Base-by-base conservation (phyloP, 441 rosid genomes). In the Croton setiger region DNA sequence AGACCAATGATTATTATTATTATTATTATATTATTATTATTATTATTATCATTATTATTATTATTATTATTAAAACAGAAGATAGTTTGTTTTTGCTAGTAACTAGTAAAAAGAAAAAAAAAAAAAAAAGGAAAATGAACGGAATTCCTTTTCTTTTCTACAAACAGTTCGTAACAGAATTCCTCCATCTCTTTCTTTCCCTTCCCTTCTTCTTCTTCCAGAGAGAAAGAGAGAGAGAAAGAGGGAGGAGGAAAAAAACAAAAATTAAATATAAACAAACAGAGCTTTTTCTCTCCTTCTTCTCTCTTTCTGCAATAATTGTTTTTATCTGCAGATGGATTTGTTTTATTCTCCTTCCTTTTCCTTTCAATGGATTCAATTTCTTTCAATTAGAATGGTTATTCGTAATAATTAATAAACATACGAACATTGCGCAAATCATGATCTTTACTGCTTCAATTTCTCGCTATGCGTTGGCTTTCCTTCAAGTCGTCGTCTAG, bases 401-500 rank as follows among this genome's bases (percentile, higher is more conserved):
- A 48, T 2, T 5, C 1, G 52, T 15, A 14, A 14, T 5, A 14
- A 14, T 17, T 48, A 15, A 14, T 48, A 27, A 15, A 52, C 49
- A 18, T 0, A n/a, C n/a, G n/a, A n/a, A n/a, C n/a, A n/a, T n/a
- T n/a, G n/a, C 6, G 52, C 47, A 49, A n/a, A 61, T 17, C 58
- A 61, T 60, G 49, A 52, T 61, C 53, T 8, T 62, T 31, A 0
- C 45, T 37, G 39, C 17, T 39, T 62, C 60, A 15, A 64, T 45
- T 60, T 79, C 74, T 72, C 73, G 80, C 74, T 75, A 88, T 88
- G 94, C 94, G 94, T 70, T 86, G 91, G 91, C 76, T 85, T 56
- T 76, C 85, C 48, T 85, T 79, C 72, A n/a, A n/a, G n/a, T 82
- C 84, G 12, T 56, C 60, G 7, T 56, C 60, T 55, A 35, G 1